Base-by-base conservation (phyloP, 305 asterid genomes). In the Stenogyne calaminthoides region DNA sequence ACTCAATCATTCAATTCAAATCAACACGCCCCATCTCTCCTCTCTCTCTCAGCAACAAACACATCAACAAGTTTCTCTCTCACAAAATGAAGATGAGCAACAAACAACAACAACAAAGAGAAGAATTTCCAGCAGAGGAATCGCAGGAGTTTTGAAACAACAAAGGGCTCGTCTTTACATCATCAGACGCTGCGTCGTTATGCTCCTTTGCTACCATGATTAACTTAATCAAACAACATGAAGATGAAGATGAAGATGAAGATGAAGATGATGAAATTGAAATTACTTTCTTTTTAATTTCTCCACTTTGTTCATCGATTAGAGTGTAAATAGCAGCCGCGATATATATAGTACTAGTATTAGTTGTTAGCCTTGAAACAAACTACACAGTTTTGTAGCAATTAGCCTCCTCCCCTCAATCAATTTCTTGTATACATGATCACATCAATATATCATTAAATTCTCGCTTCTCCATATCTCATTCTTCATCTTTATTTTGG, bases 151-250 rank as follows among this genome's bases (percentile, higher is more conserved):
- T 4, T 76, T 88, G 4, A 79, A 84, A 60, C 86, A 88, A 61
- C 95, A 88, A 69, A 86, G 95, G 72, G 89, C 91, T 6, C 82
- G 81, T 73, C 88, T 88, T 10, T 88, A 88, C 78, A 88, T 88
- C 78, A 88, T 88, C 25, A 73, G 86, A 16, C 73, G 95, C 47
- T 88, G 95, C 14, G 89, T 88, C 0, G 88, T 88, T 63, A 88
- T 88, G 95, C 95, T 88, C 16, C 91, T 88, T 11, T 88, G 95
- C 72, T 87, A 86, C 63, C 95, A 88, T 39, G 94, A 88, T 44
- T 88, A 70, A 8, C n/a, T n/a, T n/a, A n/a, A n/a, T n/a, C n/a
- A n/a, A 8, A 18, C 5, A 8, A 2, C 9, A n/a, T 39, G 2
- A 1, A 39, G 12, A 9, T 40, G 46, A 8, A 8, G 4, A 9